A percentile compares a stretch with the other conserved stretches of the same genome.
Evolutionary conservation across 2,329 filamentous ascomycete genomes (phyloP).

Genomic region (Fusarium sp.): DNA sequence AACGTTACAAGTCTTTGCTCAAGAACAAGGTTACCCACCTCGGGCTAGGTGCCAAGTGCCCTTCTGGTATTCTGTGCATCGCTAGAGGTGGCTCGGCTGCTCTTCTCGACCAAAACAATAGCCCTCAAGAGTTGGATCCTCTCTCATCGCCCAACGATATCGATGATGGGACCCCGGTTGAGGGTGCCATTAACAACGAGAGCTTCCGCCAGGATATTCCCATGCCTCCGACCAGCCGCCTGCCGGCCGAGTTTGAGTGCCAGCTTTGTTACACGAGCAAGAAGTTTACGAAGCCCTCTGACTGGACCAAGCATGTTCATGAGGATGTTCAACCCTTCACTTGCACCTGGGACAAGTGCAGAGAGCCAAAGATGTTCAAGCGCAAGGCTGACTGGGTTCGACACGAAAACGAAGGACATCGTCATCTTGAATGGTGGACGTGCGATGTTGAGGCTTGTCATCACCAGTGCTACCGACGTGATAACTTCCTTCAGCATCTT

Average conservation of each 20-base stretch:
- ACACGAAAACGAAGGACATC: constrained; percentile 91
- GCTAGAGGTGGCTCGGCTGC: constrained; percentile 74
- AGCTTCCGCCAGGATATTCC: constrained; percentile 86
- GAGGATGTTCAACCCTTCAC: constrained; percentile 95
- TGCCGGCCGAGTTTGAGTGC: constrained; percentile 92
- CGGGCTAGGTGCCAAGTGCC: constrained; percentile 70
- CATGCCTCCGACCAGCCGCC: constrained; percentile 78
- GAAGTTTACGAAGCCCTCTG: constrained; percentile 89
- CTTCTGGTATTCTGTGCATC: constrained; percentile 72
- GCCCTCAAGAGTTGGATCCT: constrained; percentile 69
- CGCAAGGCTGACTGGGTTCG: constrained; percentile 96
- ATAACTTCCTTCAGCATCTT: constrained; percentile 94
- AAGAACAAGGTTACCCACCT: constrained; percentile 78
- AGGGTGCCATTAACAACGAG: constrained; percentile 76
- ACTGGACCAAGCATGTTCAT: constrained; percentile 97
- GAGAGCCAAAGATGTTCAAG: constrained; percentile 91
- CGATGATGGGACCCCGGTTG: constrained; percentile 74
- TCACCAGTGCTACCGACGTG: constrained; percentile 86
- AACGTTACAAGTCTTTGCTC: constrained; percentile 82
- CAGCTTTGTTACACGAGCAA: constrained; percentile 87
- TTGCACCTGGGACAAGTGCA: constrained; percentile 87
- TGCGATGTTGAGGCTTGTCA: constrained; percentile 84
- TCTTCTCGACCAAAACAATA: constrained; percentile 70
- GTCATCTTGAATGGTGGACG: constrained; percentile 91
- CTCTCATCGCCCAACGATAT: constrained; percentile 64